Evolutionary conservation across 495 filamentous ascomycete species (phyloP).

Genomic region (Talaromyces thailandensis): DNA sequence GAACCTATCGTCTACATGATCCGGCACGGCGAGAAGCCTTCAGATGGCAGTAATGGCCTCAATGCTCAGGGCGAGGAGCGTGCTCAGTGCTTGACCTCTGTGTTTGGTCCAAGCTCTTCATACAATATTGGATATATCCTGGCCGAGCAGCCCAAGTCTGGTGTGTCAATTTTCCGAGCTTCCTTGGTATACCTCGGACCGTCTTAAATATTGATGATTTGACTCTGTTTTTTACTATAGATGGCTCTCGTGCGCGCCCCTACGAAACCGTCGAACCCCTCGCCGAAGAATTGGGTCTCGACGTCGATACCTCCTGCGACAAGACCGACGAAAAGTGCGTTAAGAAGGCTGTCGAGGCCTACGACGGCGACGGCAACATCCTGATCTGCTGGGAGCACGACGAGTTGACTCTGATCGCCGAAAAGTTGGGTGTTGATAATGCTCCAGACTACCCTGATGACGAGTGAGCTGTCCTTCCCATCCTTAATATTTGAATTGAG

Average conservation of each 20-base stretch:
- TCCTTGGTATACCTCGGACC: too few relatives aligned
- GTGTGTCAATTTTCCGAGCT: conserved; percentile 14
- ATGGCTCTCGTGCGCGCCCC: conserved; percentile 38
- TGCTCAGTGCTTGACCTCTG: conserved; percentile 38
- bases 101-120: conserved; percentile 33
- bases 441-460: conserved; percentile 27
- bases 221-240: conserved; percentile 17
- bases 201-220: background rate
- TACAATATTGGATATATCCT: conserved; percentile 48
- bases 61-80: conserved; percentile 36
- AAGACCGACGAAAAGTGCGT: conserved; percentile 40
- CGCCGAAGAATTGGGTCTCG: conserved; percentile 39
- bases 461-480: conserved; percentile 16
- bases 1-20: conserved; percentile 43
- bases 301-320: conserved; percentile 39
- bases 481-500: background rate
- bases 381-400: conserved; percentile 52
- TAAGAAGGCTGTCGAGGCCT: conserved; percentile 31
- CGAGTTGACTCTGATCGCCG: conserved; percentile 34
- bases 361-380: conserved; percentile 41
- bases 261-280: conserved; percentile 44
- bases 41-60: conserved; percentile 31
- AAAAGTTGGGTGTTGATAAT: conserved; percentile 32
- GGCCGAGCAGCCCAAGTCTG: conserved; percentile 37
- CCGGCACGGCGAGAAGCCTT: conserved; percentile 51